phyloP scores from a whole-genome alignment of 2,329 filamentous ascomycete species.

The Elsinoe necatrix region DNA sequence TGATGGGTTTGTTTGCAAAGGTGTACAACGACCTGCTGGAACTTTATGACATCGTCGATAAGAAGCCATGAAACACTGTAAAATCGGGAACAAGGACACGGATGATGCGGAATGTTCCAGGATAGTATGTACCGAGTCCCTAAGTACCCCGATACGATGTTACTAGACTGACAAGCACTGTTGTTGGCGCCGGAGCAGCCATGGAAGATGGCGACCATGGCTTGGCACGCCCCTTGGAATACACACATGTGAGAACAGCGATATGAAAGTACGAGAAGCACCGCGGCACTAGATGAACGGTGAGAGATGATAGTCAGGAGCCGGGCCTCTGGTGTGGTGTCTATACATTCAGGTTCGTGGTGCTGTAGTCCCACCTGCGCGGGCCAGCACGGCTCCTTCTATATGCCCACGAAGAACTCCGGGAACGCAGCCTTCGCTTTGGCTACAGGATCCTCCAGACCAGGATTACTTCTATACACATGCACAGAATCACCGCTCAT shows the following conservation, averaged over 20 bases:
- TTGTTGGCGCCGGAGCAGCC: background rate
- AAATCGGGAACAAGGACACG: background rate
- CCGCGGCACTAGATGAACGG: background rate
- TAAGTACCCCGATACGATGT: background rate
- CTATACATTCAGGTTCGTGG: background rate
- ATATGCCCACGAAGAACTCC: background rate
- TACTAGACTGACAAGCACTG: background rate
- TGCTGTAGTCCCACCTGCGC: background rate
- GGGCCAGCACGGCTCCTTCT: background rate
- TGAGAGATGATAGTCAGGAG: background rate
- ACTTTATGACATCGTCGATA: background rate
- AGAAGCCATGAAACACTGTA: background rate
- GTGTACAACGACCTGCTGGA: background rate
- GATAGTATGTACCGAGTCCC: background rate
- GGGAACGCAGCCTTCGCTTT: background rate
- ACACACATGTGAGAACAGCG: too few relatives aligned
- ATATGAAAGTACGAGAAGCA: background rate
- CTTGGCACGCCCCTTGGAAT: background rate
- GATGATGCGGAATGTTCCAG: background rate
- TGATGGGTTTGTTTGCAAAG: background rate
- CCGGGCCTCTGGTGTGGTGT: background rate
- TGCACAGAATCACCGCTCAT: background rate
- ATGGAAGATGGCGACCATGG: background rate
- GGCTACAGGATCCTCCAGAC: background rate
- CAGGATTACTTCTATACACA: background rate